Base-by-base conservation (phyloP, 352 stramenopile genomes). In the Peronospora destructor region DNA sequence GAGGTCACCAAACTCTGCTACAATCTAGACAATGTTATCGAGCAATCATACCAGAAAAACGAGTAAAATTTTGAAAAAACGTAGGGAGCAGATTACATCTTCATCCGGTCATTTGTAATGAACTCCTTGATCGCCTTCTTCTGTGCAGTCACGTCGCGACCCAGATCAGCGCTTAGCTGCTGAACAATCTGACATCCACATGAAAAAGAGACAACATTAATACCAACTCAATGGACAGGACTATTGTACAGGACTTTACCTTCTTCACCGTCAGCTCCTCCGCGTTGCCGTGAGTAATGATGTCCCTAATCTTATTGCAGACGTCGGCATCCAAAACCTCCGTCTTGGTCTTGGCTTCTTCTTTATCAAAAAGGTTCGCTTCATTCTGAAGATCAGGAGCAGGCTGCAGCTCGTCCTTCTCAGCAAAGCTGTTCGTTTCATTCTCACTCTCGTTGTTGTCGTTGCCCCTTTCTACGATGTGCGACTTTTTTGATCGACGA, bases 181-280 rank as follows among this genome's bases (percentile, higher is more conserved):
- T 70, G 69, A 56, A 90, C 72, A 36, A 90, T 87, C 78, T 89
- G 46, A 6, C 35, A 58, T 16, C 25, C 6, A 41, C 35, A 43
- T 34, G 6, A 11, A 16, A 21, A 32, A 23, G n/a, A 25, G 11
- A 29, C 36, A 45, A 51, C 9, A 10, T 41, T 51, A 59, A 14
- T 36, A 28, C 19, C 23, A n/a, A n/a, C 17, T 40, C 38, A 28
- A 38, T 47, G 11, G 12, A 36, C 10, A 32, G 12, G 3, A 12
- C 10, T 32, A 3, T 2, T 11, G 28, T 4, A 32, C 10, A 32
- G 12, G 26, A 4, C 14, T 16, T 54, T 64, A 91, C 81, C 71
- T 84, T 85, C 42, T 92, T 92, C 23, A 92, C 64, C n/a, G 81
- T 92, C 37, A 92, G 64, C 45, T 89, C 73, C 43, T 90, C 74